These are phyloP conservation scores for Candida tallmaniae DNA, from an alignment of 805 yeast species.

Conservation along the genomic window DNA sequence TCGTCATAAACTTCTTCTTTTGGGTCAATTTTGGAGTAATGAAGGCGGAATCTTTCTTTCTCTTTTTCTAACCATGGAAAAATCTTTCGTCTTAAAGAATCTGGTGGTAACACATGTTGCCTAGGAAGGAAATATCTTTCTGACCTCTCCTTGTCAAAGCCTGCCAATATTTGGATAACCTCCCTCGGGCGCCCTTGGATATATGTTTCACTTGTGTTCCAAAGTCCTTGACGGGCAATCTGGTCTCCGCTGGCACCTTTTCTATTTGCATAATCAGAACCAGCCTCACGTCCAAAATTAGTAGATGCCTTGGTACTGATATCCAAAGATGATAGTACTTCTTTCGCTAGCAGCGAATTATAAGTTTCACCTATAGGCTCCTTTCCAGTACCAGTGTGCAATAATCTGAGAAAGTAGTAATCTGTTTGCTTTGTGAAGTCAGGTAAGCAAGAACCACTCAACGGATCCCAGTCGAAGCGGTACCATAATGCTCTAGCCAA, in stretches of 20 bases:
- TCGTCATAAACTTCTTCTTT: slow-evolving; percentile 1
- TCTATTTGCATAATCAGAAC: no score
- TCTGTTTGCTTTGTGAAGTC: neutral
- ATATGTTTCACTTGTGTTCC: neutral
- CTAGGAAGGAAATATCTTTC: slow-evolving; percentile 5
- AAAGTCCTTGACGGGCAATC: neutral
- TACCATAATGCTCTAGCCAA: slow-evolving; percentile 4
- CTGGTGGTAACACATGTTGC: slow-evolving; percentile 1
- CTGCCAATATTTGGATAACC: neutral
- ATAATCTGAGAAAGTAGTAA: neutral
- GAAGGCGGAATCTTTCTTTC: neutral
- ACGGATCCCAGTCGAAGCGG: slow-evolving; percentile 1
- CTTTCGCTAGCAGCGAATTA: neutral
- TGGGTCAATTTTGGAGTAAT: neutral
- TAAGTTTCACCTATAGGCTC: neutral
- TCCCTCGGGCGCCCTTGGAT: neutral
- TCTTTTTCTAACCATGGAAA: slow-evolving; percentile 9
- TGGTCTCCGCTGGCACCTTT: neutral
- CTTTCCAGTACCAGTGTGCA: neutral
- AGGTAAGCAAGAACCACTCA: neutral
- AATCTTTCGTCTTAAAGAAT: slow-evolving; percentile 4
- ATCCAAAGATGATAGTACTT: neutral
- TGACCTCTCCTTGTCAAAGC: neutral
- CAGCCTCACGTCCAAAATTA: neutral
- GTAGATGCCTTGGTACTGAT: neutral